phyloP scores from a whole-genome alignment of 176 grass and related monocot species.

The Aegilops speltoides region DNA sequence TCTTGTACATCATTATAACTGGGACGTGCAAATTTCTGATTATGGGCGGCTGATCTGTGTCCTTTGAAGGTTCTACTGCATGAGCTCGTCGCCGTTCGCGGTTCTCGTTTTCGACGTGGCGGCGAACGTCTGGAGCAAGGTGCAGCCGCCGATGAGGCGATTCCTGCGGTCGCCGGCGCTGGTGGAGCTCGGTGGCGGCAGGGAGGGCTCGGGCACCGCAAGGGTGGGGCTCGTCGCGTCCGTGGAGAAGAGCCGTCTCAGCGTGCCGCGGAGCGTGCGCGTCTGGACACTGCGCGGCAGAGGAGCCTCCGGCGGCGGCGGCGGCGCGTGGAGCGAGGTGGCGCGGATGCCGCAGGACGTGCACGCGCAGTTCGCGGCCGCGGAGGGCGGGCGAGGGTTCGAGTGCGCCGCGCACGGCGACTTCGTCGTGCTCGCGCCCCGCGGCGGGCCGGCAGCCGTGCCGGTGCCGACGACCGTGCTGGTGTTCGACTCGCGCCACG shows the following conservation, averaged over 20 bases:
- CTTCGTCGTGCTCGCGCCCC: conserved; percentile 60
- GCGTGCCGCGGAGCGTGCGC: conserved; percentile 84
- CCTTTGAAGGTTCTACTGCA: conserved; percentile 77
- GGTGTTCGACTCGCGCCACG: conserved; percentile 60
- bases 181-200: conserved; percentile 55
- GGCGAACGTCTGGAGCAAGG: conserved; percentile 70
- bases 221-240: conserved; percentile 71
- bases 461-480: conserved; percentile 45
- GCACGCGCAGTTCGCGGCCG: conserved; percentile 53
- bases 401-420: conserved; percentile 77
- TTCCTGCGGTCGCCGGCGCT: conserved; percentile 81
- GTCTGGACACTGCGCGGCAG: conserved; percentile 64
- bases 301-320: background rate
- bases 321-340: conserved; percentile 67
- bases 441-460: background rate
- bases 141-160: conserved; percentile 88
- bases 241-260: conserved; percentile 95
- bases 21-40: background rate
- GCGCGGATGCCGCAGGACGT: conserved; percentile 74
- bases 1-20: background rate
- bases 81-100: conserved; percentile 83
- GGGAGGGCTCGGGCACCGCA: conserved; percentile 25
- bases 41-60: background rate
- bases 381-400: conserved; percentile 60
- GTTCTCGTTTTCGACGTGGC: conserved; percentile 73